Evolutionary conservation across 352 stramenopile genomes (phyloP).

Genomic region (Stramenopiles sp.): DNA sequence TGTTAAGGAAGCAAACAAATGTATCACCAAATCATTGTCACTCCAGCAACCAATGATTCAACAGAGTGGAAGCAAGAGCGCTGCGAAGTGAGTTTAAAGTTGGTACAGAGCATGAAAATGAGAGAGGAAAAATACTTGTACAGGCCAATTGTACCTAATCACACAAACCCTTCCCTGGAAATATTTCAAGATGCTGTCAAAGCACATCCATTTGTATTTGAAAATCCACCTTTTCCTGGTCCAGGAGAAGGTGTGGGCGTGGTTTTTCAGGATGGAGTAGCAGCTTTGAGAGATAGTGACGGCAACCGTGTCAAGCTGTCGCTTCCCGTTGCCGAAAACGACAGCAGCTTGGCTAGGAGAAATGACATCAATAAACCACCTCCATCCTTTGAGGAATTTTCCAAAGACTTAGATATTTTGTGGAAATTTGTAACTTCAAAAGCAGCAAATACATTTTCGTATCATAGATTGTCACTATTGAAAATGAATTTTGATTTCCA

Average conservation of each 20-base stretch:
- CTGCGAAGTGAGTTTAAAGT: not conserved
- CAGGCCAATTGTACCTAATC: not conserved
- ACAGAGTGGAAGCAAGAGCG: not conserved
- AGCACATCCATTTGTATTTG: not conserved
- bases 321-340: not conserved
- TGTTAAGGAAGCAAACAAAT: not conserved
- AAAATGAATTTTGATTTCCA: not conserved
- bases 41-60: not conserved
- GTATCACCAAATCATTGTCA: not conserved
- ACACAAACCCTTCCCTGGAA: not conserved
- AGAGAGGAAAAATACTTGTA: not conserved
- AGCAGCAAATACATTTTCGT: not conserved
- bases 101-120: not conserved
- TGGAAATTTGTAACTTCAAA: not conserved
- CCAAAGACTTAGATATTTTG: not conserved
- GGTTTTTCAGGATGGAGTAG: not conserved
- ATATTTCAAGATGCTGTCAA: not conserved
- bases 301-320: not conserved
- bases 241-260: not conserved
- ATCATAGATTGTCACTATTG: not conserved
- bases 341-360: not conserved
- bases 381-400: not conserved
- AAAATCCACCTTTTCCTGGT: not conserved
- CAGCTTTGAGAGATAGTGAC: not conserved
- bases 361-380: not conserved